Percentiles rank a stretch among this genome's conserved stretches.
Conservation (phyloP, 257 asterid species). For the Solanum peruvianum region DNA sequence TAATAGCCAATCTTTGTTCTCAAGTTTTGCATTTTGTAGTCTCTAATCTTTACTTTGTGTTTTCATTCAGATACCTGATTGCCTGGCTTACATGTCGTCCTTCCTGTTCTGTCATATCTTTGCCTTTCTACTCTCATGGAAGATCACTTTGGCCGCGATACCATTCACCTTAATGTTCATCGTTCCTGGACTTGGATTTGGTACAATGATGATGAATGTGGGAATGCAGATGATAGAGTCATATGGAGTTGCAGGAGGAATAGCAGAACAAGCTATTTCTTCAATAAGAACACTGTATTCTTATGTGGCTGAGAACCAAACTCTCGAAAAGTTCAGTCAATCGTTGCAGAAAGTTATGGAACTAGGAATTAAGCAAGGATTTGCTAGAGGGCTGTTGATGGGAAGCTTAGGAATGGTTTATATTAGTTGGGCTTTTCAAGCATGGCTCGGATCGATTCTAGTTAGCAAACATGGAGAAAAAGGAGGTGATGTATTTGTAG, state of each 20-base stretch:
- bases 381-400: constrained; percentile 73
- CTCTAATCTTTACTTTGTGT: neutral
- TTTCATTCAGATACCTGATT: constrained; percentile 59
- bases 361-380: constrained; percentile 61
- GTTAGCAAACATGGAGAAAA: constrained; percentile 57
- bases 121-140: constrained; percentile 68
- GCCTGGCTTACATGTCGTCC: constrained; percentile 68
- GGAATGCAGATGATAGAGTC: constrained; percentile 52
- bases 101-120: constrained; percentile 66
- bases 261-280: constrained; percentile 76
- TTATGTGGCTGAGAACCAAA: constrained; percentile 54
- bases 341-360: constrained; percentile 60
- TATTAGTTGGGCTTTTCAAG: constrained; percentile 80
- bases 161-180: constrained; percentile 73
- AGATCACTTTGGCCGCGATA: constrained; percentile 55
- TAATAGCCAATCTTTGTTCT: neutral
- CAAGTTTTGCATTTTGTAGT: neutral
- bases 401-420: constrained; percentile 76
- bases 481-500: constrained; percentile 74
- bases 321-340: constrained; percentile 47
- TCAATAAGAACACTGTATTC: constrained; percentile 58
- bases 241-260: constrained; percentile 59
- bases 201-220: constrained; percentile 64
- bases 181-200: constrained; percentile 69
- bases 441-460: constrained; percentile 64